Conservation (phyloP, 257 asterid species). For the Echium plantagineum region DNA sequence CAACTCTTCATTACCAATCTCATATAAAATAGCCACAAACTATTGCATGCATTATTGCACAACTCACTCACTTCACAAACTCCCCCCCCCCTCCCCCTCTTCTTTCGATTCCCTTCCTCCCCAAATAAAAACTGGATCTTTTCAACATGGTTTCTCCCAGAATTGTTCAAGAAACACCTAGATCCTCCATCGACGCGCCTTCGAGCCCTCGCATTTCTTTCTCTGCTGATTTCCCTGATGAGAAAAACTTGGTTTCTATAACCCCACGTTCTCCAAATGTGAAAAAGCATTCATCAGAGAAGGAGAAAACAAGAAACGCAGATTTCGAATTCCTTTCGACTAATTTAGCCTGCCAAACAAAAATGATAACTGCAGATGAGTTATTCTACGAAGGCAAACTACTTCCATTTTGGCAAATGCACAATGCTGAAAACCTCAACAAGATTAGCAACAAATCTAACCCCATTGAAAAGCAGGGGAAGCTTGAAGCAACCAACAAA, state of each 20-base stretch:
- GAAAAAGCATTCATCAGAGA: slow-evolving; percentile 12
- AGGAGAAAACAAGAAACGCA: slow-evolving; percentile 14
- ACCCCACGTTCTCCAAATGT: slow-evolving; percentile 36
- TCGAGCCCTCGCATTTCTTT: slow-evolving; percentile 59
- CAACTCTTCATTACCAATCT: not conserved
- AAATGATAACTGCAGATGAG: slow-evolving; percentile 71
- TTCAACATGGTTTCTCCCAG: slow-evolving; percentile 36
- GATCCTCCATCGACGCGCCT: slow-evolving; percentile 16
- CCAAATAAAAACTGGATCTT: not conserved
- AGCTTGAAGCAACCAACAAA: slow-evolving; percentile 9
- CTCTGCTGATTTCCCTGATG: slow-evolving; percentile 81
- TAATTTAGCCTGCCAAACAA: slow-evolving; percentile 10
- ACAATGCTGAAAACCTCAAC: slow-evolving; percentile 41
- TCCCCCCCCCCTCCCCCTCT: slow-evolving; percentile 6
- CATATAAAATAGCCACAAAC: slow-evolving; percentile 28
- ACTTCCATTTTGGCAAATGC: slow-evolving; percentile 58
- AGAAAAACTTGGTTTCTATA: slow-evolving; percentile 58
- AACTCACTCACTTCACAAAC: slow-evolving; percentile 4
- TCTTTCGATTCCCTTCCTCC: slow-evolving; percentile 1
- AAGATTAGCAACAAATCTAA: slow-evolving; percentile 32
- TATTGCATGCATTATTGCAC: slow-evolving; percentile 7
- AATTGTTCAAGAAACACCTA: slow-evolving; percentile 18
- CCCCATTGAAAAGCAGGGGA: slow-evolving; percentile 6
- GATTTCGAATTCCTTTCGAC: slow-evolving; percentile 73
- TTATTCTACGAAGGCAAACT: slow-evolving; percentile 59